phyloP scores from a whole-genome alignment of 306 rosid genomes.

The Prinsepia uniflora region DNA sequence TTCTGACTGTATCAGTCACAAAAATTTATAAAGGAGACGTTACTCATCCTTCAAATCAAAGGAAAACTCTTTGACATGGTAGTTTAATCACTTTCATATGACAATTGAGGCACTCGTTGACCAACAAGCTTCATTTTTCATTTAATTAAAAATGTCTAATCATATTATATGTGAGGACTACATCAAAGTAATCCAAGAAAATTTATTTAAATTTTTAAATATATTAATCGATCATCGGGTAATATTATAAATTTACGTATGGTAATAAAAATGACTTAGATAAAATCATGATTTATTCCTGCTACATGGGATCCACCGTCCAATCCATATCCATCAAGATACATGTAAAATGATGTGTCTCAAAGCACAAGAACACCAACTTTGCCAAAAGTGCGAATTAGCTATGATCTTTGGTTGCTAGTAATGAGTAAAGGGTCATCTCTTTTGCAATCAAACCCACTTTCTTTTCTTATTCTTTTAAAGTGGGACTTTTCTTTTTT shows the following conservation, averaged over 20 bases:
- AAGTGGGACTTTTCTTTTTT: not conserved
- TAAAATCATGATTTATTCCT: too few species aligned
- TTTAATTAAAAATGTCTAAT: slow-evolving; percentile 18
- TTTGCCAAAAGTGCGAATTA: slow-evolving; percentile 25
- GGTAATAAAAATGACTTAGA: too few species aligned
- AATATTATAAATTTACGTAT: too few species aligned
- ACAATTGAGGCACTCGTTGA: slow-evolving; percentile 17
- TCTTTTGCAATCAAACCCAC: not conserved
- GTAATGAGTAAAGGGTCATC: slow-evolving; percentile 14
- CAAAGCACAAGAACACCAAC: slow-evolving; percentile 30
- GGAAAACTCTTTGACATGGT: slow-evolving; percentile 12
- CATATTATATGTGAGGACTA: slow-evolving; percentile 35
- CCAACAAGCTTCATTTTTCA: slow-evolving; percentile 19
- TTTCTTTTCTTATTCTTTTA: not conserved
- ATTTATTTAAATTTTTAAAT: too few species aligned
- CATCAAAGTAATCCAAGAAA: not conserved
- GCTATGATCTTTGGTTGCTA: slow-evolving; percentile 24
- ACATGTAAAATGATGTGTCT: slow-evolving; percentile 40
- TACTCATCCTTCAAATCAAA: not conserved
- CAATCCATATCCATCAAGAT: slow-evolving; percentile 18
- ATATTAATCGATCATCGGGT: too few species aligned
- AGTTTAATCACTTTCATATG: not conserved
- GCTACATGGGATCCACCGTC: too few species aligned
- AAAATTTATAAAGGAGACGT: not conserved
- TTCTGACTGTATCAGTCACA: not conserved